Conservation (phyloP, 768 basidiomycete genomes). For the Hericium coralloides region DNA sequence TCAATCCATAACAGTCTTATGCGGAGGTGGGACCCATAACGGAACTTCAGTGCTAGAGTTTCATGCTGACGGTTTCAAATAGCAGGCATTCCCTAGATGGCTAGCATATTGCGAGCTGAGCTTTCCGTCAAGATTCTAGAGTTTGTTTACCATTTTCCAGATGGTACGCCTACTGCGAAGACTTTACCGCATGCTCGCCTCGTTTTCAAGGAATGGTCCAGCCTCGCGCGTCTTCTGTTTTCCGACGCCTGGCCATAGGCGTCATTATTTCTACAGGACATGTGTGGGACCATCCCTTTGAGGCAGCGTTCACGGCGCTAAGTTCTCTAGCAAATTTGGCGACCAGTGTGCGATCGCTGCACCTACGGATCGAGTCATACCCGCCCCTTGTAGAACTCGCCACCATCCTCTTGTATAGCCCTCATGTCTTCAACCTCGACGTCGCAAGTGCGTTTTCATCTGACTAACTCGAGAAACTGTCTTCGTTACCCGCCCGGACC, state of each 20-base stretch:
- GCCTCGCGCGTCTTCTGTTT: neutral
- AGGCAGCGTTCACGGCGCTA: neutral
- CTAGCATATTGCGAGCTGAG: neutral
- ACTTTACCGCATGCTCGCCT: neutral
- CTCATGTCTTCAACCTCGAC: neutral
- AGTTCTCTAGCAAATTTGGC: neutral
- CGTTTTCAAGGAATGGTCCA: neutral
- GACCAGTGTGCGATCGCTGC: neutral
- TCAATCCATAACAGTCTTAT: no score
- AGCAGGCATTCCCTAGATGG: neutral
- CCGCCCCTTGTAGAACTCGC: neutral
- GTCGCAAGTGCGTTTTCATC: neutral
- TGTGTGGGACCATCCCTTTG: neutral
- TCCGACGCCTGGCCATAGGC: neutral
- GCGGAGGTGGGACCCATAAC: no score
- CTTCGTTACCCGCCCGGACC: neutral
- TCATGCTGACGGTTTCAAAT: no score
- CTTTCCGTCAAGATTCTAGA: neutral
- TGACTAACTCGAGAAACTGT: neutral
- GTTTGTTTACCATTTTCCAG: neutral
- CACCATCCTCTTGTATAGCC: neutral
- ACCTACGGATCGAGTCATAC: neutral
- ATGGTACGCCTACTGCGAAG: neutral
- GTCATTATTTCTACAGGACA: no score
- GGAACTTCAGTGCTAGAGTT: no score